These are phyloP conservation scores for Cutaneotrichosporon mucoides DNA, from an alignment of 1,284 basidiomycete species.

Conservation along the genomic window DNA sequence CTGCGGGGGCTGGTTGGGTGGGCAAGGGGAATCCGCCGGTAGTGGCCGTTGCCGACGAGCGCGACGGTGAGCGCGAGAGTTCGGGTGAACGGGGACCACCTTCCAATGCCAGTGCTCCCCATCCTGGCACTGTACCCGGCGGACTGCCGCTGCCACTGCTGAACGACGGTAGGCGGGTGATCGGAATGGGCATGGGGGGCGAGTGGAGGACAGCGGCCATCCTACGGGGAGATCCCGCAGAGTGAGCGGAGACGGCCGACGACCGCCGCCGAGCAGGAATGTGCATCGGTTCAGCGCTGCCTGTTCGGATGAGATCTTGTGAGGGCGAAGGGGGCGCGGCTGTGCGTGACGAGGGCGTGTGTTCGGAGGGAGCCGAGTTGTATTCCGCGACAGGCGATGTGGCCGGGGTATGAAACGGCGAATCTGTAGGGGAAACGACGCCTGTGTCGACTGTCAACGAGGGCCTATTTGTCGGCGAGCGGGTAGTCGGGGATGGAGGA, in stretches of 20 bases:
- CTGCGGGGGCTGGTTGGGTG: constrained; percentile 1
- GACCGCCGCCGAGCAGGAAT: neutral
- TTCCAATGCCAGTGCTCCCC: constrained; percentile 34
- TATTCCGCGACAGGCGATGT: neutral
- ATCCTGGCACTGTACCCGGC: constrained; percentile 22
- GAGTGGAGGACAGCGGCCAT: constrained; percentile 31
- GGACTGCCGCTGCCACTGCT: neutral
- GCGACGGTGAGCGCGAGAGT: constrained; percentile 9
- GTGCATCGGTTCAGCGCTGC: neutral
- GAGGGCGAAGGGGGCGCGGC: neutral
- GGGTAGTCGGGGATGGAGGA: too few relatives aligned
- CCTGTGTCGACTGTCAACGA: neutral
- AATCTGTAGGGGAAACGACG: neutral
- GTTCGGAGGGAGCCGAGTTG: neutral
- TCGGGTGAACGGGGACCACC: constrained; percentile 34
- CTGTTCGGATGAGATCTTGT: neutral
- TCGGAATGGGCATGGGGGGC: constrained; percentile 47
- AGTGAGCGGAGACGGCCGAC: constrained; percentile 1
- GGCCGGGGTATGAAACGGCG: neutral
- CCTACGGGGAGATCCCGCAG: constrained; percentile 8
- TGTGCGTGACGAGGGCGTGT: neutral
- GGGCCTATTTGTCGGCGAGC: neutral
- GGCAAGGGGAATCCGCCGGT: constrained; percentile 33
- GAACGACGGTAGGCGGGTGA: constrained; percentile 45
- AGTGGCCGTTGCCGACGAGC: neutral